These are phyloP conservation scores for Globisporangium abappressorium DNA, from an alignment of 352 stramenopile species.

Conservation along the genomic window DNA sequence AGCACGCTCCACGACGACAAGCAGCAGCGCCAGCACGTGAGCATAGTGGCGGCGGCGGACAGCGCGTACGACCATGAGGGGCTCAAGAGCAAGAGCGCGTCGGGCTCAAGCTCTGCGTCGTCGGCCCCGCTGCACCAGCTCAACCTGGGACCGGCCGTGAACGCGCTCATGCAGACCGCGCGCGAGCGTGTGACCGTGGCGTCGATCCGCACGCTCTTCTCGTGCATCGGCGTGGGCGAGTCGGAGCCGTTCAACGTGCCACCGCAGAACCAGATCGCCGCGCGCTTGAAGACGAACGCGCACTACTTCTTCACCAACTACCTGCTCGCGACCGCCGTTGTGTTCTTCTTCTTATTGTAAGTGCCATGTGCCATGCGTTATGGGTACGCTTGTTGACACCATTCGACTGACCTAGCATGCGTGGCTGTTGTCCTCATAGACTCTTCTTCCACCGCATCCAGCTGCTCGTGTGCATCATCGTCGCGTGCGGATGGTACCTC, in stretches of 20 bases:
- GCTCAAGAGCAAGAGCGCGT: constrained; percentile 6
- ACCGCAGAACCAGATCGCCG: constrained; percentile 37
- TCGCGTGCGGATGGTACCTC: constrained; percentile 62
- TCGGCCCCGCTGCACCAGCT: constrained; percentile 18
- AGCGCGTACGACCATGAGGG: constrained; percentile 9
- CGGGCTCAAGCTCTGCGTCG: neutral
- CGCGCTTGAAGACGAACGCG: constrained; percentile 64
- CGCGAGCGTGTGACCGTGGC: constrained; percentile 40
- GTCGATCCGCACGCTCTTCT: constrained; percentile 59
- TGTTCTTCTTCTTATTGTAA: constrained; percentile 68
- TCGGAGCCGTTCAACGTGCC: constrained; percentile 57
- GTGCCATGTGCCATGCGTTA: constrained; percentile 2
- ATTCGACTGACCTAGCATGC: too few relatives aligned
- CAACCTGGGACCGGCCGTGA: constrained; percentile 26
- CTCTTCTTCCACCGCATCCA: constrained; percentile 75
- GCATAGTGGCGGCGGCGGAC: neutral
- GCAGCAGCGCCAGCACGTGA: constrained; percentile 6
- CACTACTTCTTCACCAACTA: constrained; percentile 81
- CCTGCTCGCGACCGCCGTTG: constrained; percentile 44
- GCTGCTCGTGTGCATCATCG: constrained; percentile 55
- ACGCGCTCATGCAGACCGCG: constrained; percentile 35
- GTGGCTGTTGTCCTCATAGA: constrained; percentile 15
- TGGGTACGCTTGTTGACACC: too few relatives aligned
- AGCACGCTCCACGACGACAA: constrained; percentile 14
- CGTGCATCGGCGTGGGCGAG: constrained; percentile 63